Evolutionary conservation across 1,139 yeast genomes (phyloP).

Genomic region (Sugiyamaella xylanicola): DNA sequence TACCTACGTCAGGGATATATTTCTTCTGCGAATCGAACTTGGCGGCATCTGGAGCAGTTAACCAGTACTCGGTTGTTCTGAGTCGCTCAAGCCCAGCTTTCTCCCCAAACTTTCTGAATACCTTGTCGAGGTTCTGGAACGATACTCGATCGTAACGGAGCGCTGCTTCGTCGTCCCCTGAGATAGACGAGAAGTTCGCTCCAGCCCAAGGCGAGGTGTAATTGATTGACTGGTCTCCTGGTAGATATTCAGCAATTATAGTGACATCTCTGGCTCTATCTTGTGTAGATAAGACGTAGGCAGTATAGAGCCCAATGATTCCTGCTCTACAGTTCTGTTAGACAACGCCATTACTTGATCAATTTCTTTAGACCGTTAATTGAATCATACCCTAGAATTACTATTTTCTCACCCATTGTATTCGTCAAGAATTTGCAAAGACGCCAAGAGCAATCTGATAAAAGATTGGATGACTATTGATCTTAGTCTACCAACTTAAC

Average conservation of each 20-base stretch:
- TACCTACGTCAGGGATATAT: slow-evolving; percentile 28
- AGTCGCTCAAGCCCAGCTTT: slow-evolving; percentile 57
- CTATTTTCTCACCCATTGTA: slow-evolving; percentile 35
- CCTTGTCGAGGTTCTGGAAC: slow-evolving; percentile 49
- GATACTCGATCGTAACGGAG: slow-evolving; percentile 58
- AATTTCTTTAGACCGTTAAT: not conserved
- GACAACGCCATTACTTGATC: too few species aligned
- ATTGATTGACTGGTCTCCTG: slow-evolving; percentile 70
- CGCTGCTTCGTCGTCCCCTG: slow-evolving; percentile 58
- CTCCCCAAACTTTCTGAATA: slow-evolving; percentile 57
- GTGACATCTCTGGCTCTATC: slow-evolving; percentile 53
- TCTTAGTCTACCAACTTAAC: not conserved
- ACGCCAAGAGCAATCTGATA: too few species aligned
- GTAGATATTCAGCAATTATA: slow-evolving; percentile 62
- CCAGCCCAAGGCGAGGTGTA: slow-evolving; percentile 79
- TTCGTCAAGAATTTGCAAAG: not conserved
- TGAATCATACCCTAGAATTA: slow-evolving; percentile 34
- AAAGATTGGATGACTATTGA: not conserved
- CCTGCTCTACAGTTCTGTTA: slow-evolving; percentile 53
- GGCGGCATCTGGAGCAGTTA: slow-evolving; percentile 16
- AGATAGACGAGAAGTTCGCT: slow-evolving; percentile 62
- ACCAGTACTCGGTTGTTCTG: slow-evolving; percentile 61
- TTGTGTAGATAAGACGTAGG: slow-evolving; percentile 51
- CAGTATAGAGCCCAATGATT: slow-evolving; percentile 69
- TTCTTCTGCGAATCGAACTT: slow-evolving; percentile 23